Percentiles rank a stretch among this genome's conserved stretches.
phyloP scores from a whole-genome alignment of 306 rosid species.

The Quercus mongolica region DNA sequence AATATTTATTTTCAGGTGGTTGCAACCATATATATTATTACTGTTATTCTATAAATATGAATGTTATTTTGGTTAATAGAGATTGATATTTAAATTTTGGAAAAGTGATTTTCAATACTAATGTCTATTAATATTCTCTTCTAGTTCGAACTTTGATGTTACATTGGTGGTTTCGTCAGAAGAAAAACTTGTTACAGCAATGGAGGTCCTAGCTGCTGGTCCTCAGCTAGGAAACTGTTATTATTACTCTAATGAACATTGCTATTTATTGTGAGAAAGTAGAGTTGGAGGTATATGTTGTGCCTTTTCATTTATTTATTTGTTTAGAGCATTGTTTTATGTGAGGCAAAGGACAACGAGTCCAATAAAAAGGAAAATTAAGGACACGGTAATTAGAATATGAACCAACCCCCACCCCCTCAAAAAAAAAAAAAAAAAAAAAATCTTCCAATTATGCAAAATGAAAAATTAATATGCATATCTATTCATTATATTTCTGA shows the following conservation, averaged over 20 bases:
- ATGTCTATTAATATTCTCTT: slow-evolving; percentile 19
- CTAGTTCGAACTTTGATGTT: slow-evolving; percentile 78
- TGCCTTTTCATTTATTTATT: not conserved
- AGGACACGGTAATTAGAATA: too few relatives aligned
- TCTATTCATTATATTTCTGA: too few relatives aligned
- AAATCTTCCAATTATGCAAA: too few relatives aligned
- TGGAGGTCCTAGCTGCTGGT: slow-evolving; percentile 72
- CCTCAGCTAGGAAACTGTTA: slow-evolving; percentile 79
- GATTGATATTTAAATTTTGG: not conserved
- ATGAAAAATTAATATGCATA: too few relatives aligned
- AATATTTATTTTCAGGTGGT: not conserved
- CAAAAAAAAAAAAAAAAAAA: too few relatives aligned
- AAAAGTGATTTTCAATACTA: not conserved
- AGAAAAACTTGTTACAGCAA: slow-evolving; percentile 58
- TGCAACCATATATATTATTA: not conserved
- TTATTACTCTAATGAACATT: slow-evolving; percentile 81
- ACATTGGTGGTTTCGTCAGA: slow-evolving; percentile 58
- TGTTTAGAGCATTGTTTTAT: not conserved
- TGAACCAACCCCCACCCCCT: too few relatives aligned
- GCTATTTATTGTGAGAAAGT: slow-evolving; percentile 79
- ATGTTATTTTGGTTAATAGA: not conserved
- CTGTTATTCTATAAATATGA: not conserved
- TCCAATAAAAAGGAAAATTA: too few relatives aligned
- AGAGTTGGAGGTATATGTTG: slow-evolving; percentile 66
- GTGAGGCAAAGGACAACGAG: too few relatives aligned